Conservation (phyloP, 306 rosid species). For the Mimosa pudica region DNA sequence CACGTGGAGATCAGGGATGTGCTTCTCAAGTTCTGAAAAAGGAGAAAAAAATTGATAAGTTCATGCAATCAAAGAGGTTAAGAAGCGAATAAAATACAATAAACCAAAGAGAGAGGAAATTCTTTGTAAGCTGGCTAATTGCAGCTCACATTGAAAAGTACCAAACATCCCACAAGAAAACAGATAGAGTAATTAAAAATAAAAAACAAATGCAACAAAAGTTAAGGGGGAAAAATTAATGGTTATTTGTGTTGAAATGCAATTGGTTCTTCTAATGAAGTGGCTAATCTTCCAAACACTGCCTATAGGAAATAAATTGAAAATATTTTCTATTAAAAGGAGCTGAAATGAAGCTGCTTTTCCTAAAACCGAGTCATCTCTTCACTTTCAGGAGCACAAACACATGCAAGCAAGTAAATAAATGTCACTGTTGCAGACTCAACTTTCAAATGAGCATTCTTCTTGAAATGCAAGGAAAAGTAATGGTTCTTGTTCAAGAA, state of each 20-base stretch:
- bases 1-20: constrained; percentile 82
- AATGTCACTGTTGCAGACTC: background rate
- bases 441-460: background rate
- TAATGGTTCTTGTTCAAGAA: background rate
- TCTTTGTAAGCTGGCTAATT: background rate
- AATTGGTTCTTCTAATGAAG: background rate
- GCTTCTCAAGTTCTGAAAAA: constrained; percentile 82
- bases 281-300: background rate
- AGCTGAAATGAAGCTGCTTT: background rate
- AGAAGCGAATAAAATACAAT: background rate
- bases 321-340: background rate
- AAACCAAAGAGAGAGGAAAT: background rate
- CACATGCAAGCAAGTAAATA: background rate
- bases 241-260: constrained; percentile 6
- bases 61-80: constrained; percentile 21
- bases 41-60: constrained; percentile 14
- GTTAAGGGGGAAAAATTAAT: background rate
- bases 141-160: background rate
- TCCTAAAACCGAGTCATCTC: background rate
- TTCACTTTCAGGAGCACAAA: background rate
- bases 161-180: background rate
- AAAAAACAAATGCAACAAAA: background rate
- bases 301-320: background rate
- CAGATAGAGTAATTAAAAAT: background rate
- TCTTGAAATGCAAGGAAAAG: background rate